Evolutionary conservation across 805 yeast genomes (phyloP).

Genomic region (Suhomyces sp.): DNA sequence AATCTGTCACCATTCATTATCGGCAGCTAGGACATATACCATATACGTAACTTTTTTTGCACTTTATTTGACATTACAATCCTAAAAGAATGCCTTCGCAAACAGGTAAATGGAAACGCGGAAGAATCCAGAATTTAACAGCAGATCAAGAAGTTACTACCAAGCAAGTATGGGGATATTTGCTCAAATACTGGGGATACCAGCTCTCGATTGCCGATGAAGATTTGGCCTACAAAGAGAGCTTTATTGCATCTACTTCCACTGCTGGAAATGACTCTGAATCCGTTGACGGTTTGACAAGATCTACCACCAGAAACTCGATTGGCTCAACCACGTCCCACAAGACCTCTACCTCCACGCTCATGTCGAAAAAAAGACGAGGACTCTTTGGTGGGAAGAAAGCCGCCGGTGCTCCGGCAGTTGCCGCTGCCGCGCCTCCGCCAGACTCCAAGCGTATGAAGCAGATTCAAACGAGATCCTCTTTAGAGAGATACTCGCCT

Average conservation of each 20-base stretch:
- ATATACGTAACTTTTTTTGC: background rate
- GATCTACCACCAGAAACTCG: slow-evolving; percentile 22
- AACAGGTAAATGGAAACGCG: slow-evolving; percentile 29
- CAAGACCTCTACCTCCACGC: slow-evolving; percentile 16
- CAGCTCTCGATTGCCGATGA: slow-evolving; percentile 25
- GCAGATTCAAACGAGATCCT: slow-evolving; percentile 25
- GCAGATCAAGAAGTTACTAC: slow-evolving; percentile 58
- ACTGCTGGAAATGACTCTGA: slow-evolving; percentile 6
- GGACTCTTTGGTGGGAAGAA: slow-evolving; percentile 23
- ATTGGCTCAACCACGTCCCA: slow-evolving; percentile 25
- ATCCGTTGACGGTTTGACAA: slow-evolving; percentile 14
- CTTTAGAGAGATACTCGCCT: slow-evolving; percentile 22
- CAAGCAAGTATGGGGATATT: slow-evolving; percentile 70
- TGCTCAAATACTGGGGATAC: slow-evolving; percentile 59
- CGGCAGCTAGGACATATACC: background rate
- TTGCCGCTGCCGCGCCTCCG: slow-evolving; percentile 12
- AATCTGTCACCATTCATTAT: background rate
- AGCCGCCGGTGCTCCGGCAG: slow-evolving; percentile 5
- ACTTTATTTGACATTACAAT: background rate
- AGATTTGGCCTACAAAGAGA: slow-evolving; percentile 28
- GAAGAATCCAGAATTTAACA: slow-evolving; percentile 36
- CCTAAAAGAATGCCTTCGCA: slow-evolving; percentile 6
- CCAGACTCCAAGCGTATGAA: slow-evolving; percentile 25
- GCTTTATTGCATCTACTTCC: slow-evolving; percentile 31
- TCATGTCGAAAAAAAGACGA: slow-evolving; percentile 30